Base-by-base conservation (phyloP, 1,139 yeast species). In the Geotrichum histeridarum region DNA sequence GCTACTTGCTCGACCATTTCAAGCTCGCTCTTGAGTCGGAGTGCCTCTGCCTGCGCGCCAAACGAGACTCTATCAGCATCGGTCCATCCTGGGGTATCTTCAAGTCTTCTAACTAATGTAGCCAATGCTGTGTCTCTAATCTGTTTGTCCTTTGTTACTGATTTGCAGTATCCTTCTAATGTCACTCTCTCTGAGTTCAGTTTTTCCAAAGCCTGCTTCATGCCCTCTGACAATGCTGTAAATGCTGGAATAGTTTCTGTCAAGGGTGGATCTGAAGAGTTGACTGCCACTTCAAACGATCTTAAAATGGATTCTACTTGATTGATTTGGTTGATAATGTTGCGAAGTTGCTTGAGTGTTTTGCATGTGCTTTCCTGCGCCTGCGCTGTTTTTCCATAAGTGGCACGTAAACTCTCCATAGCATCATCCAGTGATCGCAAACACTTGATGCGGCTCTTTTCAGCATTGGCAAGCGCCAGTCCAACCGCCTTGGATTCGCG, bases 401-500 rank as follows among this genome's bases (percentile, higher is more conserved):
- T 55, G 15, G 54, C 53, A 14, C 58, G 60, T 18, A 66, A 42
- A 4, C 58, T 56, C 8, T 49, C 50, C 18, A 61, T 48, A 4
- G 68, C 67, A 17, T 64, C 66, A 17, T 49, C 51, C 30, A 67
- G 48, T 2, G 64, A 61, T 4, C 53, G 47, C 11, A 49, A 42
- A 42, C 64, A 55, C 3, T 44, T 54, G 8, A 51, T 48, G 2
- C 65, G 60, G 4, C 54, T 48, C n/a, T 57, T 58, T 8, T 55
- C 57, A 12, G 54, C 54, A 45, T 59, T 60, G 2, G 57, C 59
- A 17, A 66, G 53, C 1, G 69, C 68, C 15, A 54, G 49, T 4
- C 75, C 73, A 3, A 79, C 70, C 48, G 77, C 71, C 31, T 69
- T 66, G 1, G 69, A 58, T 62, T 85, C 91, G 51, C 89, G 73